Conservation (phyloP, 208 protist species). For the Herpetomonas tarakana region DNA sequence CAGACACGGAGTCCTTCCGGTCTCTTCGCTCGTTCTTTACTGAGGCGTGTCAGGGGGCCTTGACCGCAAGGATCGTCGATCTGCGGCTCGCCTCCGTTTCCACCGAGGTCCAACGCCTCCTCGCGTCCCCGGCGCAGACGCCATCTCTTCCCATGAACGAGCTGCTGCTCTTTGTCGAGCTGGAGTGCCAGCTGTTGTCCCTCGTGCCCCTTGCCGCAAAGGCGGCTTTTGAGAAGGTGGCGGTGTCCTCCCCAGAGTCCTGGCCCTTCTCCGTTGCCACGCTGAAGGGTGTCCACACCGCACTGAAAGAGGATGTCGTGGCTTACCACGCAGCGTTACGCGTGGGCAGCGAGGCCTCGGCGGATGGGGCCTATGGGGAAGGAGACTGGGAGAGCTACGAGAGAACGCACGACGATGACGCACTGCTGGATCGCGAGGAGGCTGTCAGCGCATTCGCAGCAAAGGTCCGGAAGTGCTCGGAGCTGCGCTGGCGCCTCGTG, state of each 20-base stretch:
- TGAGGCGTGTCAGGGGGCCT: neutral
- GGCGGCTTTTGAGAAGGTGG: neutral
- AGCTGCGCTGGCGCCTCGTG: slow-evolving; percentile 15
- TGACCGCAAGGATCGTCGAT: neutral
- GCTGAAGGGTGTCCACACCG: neutral
- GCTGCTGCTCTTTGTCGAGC: neutral
- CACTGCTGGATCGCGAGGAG: slow-evolving; percentile 10
- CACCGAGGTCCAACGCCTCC: neutral
- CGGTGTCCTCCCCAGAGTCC: too few relatives aligned
- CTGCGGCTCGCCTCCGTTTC: neutral
- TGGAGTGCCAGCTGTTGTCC: neutral
- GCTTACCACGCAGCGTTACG: neutral
- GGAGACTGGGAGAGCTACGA: neutral
- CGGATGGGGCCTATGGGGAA: neutral
- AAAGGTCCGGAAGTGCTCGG: slow-evolving; percentile 10
- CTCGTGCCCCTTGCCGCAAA: neutral
- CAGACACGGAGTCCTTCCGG: neutral
- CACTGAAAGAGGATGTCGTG: neutral
- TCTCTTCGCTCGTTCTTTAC: neutral
- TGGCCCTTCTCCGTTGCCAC: too few relatives aligned
- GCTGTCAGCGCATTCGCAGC: neutral
- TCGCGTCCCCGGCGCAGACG: neutral
- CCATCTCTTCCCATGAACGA: neutral
- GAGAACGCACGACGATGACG: neutral
- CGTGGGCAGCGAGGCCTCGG: neutral